Evolutionary conservation across 2,329 filamentous ascomycete genomes (phyloP).

Genomic region (Pseudomassariella vexata): DNA sequence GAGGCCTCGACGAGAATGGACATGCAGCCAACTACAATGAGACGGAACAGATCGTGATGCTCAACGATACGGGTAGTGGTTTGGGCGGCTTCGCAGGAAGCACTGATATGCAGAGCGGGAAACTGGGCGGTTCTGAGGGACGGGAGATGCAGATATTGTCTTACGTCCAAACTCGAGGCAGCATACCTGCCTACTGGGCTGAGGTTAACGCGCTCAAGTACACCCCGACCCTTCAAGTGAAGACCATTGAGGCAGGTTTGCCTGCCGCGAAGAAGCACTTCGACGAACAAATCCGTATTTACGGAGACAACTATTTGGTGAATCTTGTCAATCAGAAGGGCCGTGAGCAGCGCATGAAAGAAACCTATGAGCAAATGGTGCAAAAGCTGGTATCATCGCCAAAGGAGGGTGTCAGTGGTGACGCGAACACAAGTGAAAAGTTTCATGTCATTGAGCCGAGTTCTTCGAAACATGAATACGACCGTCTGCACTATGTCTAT

Average conservation of each 20-base stretch:
- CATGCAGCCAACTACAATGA: conserved; percentile 99
- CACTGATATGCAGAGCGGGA: conserved; percentile 68
- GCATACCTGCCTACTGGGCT: conserved; percentile 92
- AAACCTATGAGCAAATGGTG: conserved; percentile 89
- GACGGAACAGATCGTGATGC: conserved; percentile 85
- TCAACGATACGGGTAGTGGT: conserved; percentile 75
- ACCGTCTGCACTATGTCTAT: conserved; percentile 91
- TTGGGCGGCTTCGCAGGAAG: conserved; percentile 77
- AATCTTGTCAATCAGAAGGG: conserved; percentile 97
- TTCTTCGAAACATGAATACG: conserved; percentile 55
- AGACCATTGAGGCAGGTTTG: conserved; percentile 74
- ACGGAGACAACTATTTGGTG: conserved; percentile 95
- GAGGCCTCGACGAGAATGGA: conserved; percentile 87
- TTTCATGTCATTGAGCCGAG: conserved; percentile 69
- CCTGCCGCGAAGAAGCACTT: conserved; percentile 82
- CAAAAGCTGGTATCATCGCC: conserved; percentile 66
- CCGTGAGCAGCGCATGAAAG: conserved; percentile 81
- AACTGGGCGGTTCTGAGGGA: conserved; percentile 50
- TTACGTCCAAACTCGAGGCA: conserved; percentile 94
- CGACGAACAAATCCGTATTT: conserved; percentile 84
- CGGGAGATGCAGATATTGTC: conserved; percentile 85
- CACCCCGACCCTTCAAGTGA: conserved; percentile 82
- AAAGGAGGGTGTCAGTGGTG: conserved; percentile 58
- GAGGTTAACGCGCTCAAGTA: conserved; percentile 93
- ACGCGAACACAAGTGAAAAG: conserved; percentile 68